A percentile compares a stretch with the other conserved stretches of the same genome.
Conservation (phyloP, 495 filamentous ascomycete species). For the Aspergillus saccharolyticus region DNA sequence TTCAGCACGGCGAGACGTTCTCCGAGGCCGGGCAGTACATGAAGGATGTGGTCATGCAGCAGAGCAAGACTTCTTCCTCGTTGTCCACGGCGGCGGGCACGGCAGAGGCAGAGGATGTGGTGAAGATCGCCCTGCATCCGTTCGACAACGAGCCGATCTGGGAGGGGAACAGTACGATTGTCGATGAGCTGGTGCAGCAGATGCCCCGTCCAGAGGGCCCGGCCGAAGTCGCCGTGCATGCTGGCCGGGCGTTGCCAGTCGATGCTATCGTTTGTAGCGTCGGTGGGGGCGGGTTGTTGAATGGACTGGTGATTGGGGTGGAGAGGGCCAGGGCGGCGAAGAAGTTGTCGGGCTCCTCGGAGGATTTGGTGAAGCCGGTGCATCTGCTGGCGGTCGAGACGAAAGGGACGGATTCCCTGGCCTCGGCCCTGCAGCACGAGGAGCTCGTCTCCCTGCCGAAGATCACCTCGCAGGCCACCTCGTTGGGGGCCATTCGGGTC, state of each 20-base stretch:
- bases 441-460: slow-evolving; percentile 60
- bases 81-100: slow-evolving; percentile 8
- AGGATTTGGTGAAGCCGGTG: slow-evolving; percentile 25
- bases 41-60: slow-evolving; percentile 45
- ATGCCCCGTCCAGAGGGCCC: slow-evolving; percentile 37
- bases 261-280: slow-evolving; percentile 79
- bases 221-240: slow-evolving; percentile 31
- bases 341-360: background rate
- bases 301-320: slow-evolving; percentile 71
- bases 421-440: slow-evolving; percentile 53
- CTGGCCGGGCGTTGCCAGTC: slow-evolving; percentile 33
- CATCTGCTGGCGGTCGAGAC: slow-evolving; percentile 80
- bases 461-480: slow-evolving; percentile 79
- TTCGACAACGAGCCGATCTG: slow-evolving; percentile 87
- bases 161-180: slow-evolving; percentile 67
- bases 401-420: slow-evolving; percentile 67
- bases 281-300: slow-evolving; percentile 83
- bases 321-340: slow-evolving; percentile 28
- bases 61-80: slow-evolving; percentile 15
- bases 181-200: slow-evolving; percentile 68
- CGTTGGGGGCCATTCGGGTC: slow-evolving; percentile 71
- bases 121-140: slow-evolving; percentile 77
- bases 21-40: slow-evolving; percentile 72
- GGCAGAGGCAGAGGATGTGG: slow-evolving; percentile 41
- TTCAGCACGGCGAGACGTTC: slow-evolving; percentile 69